Base-by-base conservation (phyloP, 1,139 yeast species). In the Williopsis jadinii region DNA sequence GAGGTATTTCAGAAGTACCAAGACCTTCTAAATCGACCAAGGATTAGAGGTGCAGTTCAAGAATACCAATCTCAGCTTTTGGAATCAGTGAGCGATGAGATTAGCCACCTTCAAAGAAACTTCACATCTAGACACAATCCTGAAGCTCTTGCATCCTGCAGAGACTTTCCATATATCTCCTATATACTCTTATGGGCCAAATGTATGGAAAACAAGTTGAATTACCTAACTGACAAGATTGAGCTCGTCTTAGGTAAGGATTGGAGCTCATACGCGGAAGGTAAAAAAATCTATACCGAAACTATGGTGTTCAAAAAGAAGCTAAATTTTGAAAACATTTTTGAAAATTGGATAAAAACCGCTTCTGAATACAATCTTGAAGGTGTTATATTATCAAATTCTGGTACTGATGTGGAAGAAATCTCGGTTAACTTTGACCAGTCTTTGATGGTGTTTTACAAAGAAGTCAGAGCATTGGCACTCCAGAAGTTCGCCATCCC, bases 251-350 rank as follows among this genome's bases (percentile, higher is more conserved):
- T 90, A 10, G 95, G 97, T 0, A 55, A 66, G 11, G 83, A 80
- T 28, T 90, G 97, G 97, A 67, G 65, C 38, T 70, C 75, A 35
- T 85, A 81, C 51, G 78, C 90, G 0, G 80, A 82, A 38, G 97
- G 96, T 0, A 73, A 70, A 41, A 75, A 73, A 47, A 72, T 90
- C 2, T 67, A 71, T 12, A 59, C 68, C 2, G 85, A 78, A 44
- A 68, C 78, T 12, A 53, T 58, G 1, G 61, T 65, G 1, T 65
- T 84, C 36, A 54, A 68, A 13, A 61, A 67, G 19, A 73, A 68
- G 37, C 62, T 80, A 11, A 67, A 80, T 40, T 60, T 78, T 0
- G 61, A 68, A 6, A 54, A 44, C 0, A 50, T 72, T 0, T 74
- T 71, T 46, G 61, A 66, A 1, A 54, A 59, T 3, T 85, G 95